Percentiles rank a stretch among this genome's conserved stretches.
phyloP scores from a whole-genome alignment of 2,329 filamentous ascomycete species.

The Rhinocladiella similis region DNA sequence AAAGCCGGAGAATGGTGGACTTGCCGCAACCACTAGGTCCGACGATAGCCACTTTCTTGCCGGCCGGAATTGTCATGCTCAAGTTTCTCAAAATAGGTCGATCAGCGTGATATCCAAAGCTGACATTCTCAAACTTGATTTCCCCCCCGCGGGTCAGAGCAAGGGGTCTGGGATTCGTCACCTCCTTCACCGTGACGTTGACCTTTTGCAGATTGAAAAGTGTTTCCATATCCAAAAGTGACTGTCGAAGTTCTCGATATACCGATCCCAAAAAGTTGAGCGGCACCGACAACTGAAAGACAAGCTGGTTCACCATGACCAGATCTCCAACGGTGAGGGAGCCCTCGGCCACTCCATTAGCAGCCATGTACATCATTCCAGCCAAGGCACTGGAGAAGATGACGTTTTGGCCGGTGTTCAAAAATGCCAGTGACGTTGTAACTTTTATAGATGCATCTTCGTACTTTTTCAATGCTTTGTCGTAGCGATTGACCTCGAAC shows the following conservation, averaged over 20 bases:
- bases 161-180: constrained; percentile 70
- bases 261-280: constrained; percentile 98
- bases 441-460: constrained; percentile 96
- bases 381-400: constrained; percentile 95
- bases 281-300: constrained; percentile 95
- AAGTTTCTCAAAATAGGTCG: constrained; percentile 84
- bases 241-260: constrained; percentile 92
- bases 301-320: constrained; percentile 98
- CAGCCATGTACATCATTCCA: constrained; percentile 97
- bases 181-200: constrained; percentile 81
- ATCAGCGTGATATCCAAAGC: constrained; percentile 86
- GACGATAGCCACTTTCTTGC: constrained; percentile 93
- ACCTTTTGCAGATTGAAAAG: constrained; percentile 97
- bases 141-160: constrained; percentile 75
- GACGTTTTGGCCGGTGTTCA: constrained; percentile 94
- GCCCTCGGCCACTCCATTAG: constrained; percentile 80
- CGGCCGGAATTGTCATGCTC: constrained; percentile 85
- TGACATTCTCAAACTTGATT: constrained; percentile 92
- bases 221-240: constrained; percentile 96
- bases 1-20: constrained; percentile 82
- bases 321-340: constrained; percentile 88
- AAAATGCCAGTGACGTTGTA: constrained; percentile 84
- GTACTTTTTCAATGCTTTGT: constrained; percentile 80
- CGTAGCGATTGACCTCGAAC: constrained; percentile 88
- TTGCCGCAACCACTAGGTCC: constrained; percentile 96